Conservation (phyloP, 495 filamentous ascomycete genomes). For the Trichoderma orchidacearum region DNA sequence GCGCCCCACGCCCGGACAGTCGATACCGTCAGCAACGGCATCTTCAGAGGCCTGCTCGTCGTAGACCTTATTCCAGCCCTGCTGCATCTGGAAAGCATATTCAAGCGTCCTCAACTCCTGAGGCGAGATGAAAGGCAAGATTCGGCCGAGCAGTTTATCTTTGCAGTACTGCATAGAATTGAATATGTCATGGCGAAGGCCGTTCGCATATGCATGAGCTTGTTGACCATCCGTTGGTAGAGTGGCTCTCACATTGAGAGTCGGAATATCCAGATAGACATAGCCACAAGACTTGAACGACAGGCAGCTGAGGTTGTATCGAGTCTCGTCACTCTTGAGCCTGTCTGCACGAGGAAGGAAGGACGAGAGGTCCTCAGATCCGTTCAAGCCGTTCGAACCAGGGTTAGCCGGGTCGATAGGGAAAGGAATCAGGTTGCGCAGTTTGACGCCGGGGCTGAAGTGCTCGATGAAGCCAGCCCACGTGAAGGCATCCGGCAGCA, state of each 20-base stretch:
- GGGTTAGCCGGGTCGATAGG: background rate
- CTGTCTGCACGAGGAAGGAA: background rate
- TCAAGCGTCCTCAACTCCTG: slow-evolving; percentile 9
- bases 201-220: background rate
- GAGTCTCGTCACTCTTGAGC: slow-evolving; percentile 1
- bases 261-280: slow-evolving; percentile 11
- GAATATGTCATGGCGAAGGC: slow-evolving; percentile 2
- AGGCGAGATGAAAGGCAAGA: slow-evolving; percentile 9
- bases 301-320: slow-evolving; percentile 16
- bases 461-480: slow-evolving; percentile 3
- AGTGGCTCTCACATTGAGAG: background rate
- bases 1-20: slow-evolving; percentile 11
- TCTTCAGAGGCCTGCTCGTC: slow-evolving; percentile 2
- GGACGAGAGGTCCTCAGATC: background rate
- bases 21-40: slow-evolving; percentile 12
- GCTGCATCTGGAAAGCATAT: slow-evolving; percentile 4
- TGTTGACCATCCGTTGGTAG: background rate
- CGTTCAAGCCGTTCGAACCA: background rate
- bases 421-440: background rate
- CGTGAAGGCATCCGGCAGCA: background rate
- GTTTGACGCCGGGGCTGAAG: slow-evolving; percentile 1
- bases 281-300: slow-evolving; percentile 34
- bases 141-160: slow-evolving; percentile 13
- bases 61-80: slow-evolving; percentile 6
- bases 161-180: slow-evolving; percentile 10